Evolutionary conservation across 331 rosid species (phyloP), one percentile per base, ranked within the genome.

Genomic region (Prunus yedoensis): DNA sequence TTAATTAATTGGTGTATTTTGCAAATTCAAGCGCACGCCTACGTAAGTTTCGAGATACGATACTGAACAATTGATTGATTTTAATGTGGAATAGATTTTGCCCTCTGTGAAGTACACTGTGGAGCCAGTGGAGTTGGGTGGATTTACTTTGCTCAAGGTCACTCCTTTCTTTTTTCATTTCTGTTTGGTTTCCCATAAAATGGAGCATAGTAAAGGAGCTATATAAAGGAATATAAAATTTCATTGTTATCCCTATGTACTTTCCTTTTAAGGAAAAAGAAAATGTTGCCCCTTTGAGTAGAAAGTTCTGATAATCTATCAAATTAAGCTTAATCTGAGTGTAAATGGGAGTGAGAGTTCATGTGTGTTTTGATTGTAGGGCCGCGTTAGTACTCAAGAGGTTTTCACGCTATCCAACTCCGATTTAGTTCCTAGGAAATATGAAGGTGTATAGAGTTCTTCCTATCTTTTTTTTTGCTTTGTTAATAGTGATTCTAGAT

Each of bases 381-480:
- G 98, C 20, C 82, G 97, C 15, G 96, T 90, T 74, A 94, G 83
- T 78, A 88, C 96, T 17, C 87, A 80, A 82, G 90, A 92, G 46
- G 95, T 94, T 77, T 90, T 94, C 60, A 89, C 95, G 45, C 83
- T 94, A 80, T 94, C 96, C 61, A 92, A 94, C 87, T 91, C 96
- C 1, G 97, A 94, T 80, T 87, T 94, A 81, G 90, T 90, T 81
- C 96, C 99, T 2, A 96, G 99, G 47, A 89, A 90, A 85, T 94
- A 94, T 74, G 99, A 94, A 94, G 99, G 99, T 90, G 74, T 28
- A 43, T 61, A 80, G 11, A n/a, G 13, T 65, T 75, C 73, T 70
- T 46, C 21, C 23, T 16, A 58, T 32, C 7, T 7, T 17, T 30
- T 35, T 35, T 3, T 50, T 15, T 70, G 47, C n/a, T 63, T 43